Base-by-base conservation (phyloP, 2,329 filamentous ascomycete genomes). In the Aspergillus fumigatiaffinis region DNA sequence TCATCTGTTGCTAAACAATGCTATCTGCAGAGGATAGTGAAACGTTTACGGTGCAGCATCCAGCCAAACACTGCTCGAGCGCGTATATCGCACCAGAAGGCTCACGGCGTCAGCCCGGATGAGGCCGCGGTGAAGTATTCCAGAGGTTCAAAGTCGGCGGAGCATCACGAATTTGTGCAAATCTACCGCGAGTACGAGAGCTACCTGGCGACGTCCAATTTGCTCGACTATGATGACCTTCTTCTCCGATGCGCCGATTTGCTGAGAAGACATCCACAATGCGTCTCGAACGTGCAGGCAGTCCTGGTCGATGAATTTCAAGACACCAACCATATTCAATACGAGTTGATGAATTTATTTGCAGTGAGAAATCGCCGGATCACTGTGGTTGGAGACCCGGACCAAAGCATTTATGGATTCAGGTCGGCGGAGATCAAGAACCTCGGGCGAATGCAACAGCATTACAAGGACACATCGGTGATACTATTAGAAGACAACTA, bases 391-490 rank as follows among this genome's bases (percentile, higher is more conserved):
- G 94, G 93, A 35, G 93, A 99, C 70, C 93, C 94, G 0, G 94
- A 99, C 71, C 93, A 99, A 74, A 97, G 92, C 71, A 99, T 99
- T 56, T 99, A 97, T 71, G 91, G 93, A 21, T 99, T 95, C 81
- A 87, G 93, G 21, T 92, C 91, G 7, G 93, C 94, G 9, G 93
- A 99, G 72, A 91, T 93, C 64, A 88, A 88, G 70, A 99, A 97
- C 66, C 80, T 97, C 50, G 84, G 85, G 62, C 86, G 89, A 2
- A 87, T 99, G 80, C 84, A 91, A 53, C 79, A 79, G 46, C 87
- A 91, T 57, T 97, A 89, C 68, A 87, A 87, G 0, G 83, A 88
- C 26, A 94, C 92, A 0, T 83, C 91, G 4, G 88, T 94, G 57
- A 86, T 97, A 48, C 87, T 93, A 5, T 80, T 99, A 2, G 90